These are phyloP conservation scores for Prunus mira DNA, from an alignment of 306 rosid species.

Conservation along the genomic window DNA sequence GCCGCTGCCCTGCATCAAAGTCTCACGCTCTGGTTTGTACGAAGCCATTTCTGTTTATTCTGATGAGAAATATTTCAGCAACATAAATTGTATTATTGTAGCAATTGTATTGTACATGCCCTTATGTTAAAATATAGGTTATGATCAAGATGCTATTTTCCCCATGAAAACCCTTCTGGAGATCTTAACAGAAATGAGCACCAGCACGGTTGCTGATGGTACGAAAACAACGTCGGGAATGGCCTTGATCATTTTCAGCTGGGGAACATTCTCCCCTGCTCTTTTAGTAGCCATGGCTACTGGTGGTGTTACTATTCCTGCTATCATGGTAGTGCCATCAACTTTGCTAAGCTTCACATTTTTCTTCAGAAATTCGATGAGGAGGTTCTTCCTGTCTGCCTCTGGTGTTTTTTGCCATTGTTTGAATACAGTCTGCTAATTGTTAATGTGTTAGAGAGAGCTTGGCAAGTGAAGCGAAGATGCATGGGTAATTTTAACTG, in stretches of 20 bases:
- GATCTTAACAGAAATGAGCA: constrained; percentile 45
- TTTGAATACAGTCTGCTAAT: constrained; percentile 23
- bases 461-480: constrained; percentile 3
- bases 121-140: neutral
- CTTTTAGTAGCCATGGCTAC: constrained; percentile 50
- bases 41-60: neutral
- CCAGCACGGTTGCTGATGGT: constrained; percentile 44
- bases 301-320: constrained; percentile 61
- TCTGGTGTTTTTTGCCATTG: neutral
- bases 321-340: constrained; percentile 41
- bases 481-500: neutral
- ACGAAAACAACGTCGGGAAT: constrained; percentile 59
- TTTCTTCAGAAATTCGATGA: constrained; percentile 18
- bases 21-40: neutral
- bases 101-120: neutral
- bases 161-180: constrained; percentile 38
- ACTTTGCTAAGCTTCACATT: constrained; percentile 36
- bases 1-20: no score
- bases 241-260: constrained; percentile 39
- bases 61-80: neutral
- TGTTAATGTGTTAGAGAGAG: constrained; percentile 1
- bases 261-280: constrained; percentile 48
- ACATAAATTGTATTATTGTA: neutral
- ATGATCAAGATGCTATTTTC: neutral
- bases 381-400: neutral